These are phyloP conservation scores for Cicer yamashitae DNA, from an alignment of 306 rosid genomes.

Conservation along the genomic window DNA sequence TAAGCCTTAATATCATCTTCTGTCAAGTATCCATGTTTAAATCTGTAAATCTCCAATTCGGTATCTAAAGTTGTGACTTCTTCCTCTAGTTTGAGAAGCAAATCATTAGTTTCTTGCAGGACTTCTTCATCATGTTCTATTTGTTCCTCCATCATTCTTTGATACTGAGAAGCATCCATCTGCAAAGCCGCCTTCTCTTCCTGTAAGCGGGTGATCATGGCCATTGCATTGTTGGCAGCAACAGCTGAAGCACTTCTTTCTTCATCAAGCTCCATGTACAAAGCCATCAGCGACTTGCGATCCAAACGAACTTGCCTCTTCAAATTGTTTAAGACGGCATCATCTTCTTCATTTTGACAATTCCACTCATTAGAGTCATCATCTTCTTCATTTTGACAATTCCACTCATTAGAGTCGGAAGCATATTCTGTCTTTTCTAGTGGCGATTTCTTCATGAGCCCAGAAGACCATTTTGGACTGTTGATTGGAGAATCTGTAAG, in stretches of 20 bases:
- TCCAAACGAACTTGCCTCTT: slow-evolving; percentile 77
- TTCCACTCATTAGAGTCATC: no score
- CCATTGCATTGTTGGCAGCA: slow-evolving; percentile 98
- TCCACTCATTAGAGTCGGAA: slow-evolving; percentile 54
- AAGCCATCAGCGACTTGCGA: slow-evolving; percentile 80
- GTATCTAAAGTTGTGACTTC: slow-evolving; percentile 62
- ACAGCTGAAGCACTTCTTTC: slow-evolving; percentile 93
- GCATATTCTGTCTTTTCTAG: slow-evolving; percentile 57
- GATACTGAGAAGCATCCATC: slow-evolving; percentile 94
- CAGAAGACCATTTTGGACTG: slow-evolving; percentile 65
- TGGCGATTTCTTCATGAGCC: slow-evolving; percentile 55
- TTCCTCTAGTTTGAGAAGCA: slow-evolving; percentile 74
- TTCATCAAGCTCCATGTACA: slow-evolving; percentile 92
- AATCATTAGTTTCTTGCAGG: slow-evolving; percentile 66
- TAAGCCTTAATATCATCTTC: slow-evolving; percentile 49
- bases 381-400: slow-evolving; percentile 48
- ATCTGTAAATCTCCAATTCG: slow-evolving; percentile 67
- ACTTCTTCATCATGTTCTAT: slow-evolving; percentile 92
- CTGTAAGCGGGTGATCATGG: slow-evolving; percentile 94
- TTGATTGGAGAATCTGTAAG: slow-evolving; percentile 65
- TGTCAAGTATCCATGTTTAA: slow-evolving; percentile 58
- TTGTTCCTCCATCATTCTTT: slow-evolving; percentile 98
- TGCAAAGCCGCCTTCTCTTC: slow-evolving; percentile 93
- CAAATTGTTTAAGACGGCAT: slow-evolving; percentile 56
- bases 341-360: slow-evolving; percentile 49